Evolutionary conservation across 768 basidiomycete genomes (phyloP).

Genomic region (Pisolithus orientalis): DNA sequence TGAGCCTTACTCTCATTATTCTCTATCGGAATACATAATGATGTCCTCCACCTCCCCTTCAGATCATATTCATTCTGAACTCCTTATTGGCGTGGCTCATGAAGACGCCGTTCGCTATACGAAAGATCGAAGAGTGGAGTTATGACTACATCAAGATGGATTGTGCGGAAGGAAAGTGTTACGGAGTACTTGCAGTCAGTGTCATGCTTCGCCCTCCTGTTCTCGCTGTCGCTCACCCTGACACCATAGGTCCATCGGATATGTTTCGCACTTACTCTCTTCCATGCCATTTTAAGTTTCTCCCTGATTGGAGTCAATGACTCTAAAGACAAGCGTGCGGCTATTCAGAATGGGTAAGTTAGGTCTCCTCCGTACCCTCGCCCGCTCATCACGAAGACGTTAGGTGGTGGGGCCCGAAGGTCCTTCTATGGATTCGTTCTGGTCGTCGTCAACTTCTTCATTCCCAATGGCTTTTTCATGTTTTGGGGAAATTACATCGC

Average conservation of each 20-base stretch:
- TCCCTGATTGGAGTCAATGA: conserved; percentile 83
- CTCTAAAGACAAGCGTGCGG: conserved; percentile 87
- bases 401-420: conserved; percentile 99
- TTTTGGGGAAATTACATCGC: conserved; percentile 95
- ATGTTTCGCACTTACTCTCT: conserved; percentile 88
- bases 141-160: conserved; percentile 99
- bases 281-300: conserved; percentile 77
- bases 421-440: conserved; percentile 84
- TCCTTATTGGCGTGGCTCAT: conserved; percentile 97
- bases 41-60: not conserved
- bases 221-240: conserved; percentile 3
- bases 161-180: conserved; percentile 88
- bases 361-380: conserved; percentile 1
- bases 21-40: not conserved
- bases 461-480: conserved; percentile 97
- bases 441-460: conserved; percentile 80
- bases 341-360: conserved; percentile 91
- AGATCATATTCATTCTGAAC: conserved; percentile 94
- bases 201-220: not conserved
- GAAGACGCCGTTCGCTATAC: conserved; percentile 83
- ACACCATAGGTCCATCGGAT: conserved; percentile 77
- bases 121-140: conserved; percentile 85
- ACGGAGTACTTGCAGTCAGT: conserved; percentile 89
- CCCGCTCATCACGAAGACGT: conserved; percentile 9
- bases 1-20: conserved; percentile 30